Evolutionary conservation across 257 asterid genomes (phyloP), one percentile per base, ranked within the genome.

Genomic region (Ballota nigra): DNA sequence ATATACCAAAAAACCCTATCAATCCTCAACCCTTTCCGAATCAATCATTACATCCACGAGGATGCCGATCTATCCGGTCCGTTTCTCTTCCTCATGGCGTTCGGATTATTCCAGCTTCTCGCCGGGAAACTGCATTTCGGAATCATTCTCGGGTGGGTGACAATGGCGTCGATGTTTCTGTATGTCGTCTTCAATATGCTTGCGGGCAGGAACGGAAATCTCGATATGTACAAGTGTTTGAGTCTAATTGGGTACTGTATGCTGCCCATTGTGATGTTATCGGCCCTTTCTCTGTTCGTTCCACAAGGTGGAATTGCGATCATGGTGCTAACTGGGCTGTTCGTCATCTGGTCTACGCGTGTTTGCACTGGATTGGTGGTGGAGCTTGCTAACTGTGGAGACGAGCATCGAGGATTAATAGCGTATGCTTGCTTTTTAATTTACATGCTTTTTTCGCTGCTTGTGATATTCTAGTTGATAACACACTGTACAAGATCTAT

Each of bases 41-140:
- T 87, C 58, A 88, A 86, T 23, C 77, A 90, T 7, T 86, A 90
- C 72, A 87, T 90, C 57, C 97, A 92, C 71, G 97, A 90, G 66
- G 96, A 92, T n/a, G 96, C 92, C 29, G 98, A 92, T 79, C 83
- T 92, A 0, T 92, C 98, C 1, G 98, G 96, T 0, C 97, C 98
- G 13, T 92, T 92, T 57, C 77, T 92, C 49, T 90, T 88, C 75
- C 89, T 90, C 4, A 85, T 92, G 96, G 92, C 96, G 3, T 90
- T 92, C 66, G 97, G 98, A 23, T 65, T 92, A 4, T 92, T 92
- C 36, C 98, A 92, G 75, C 85, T 92, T 75, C 92, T 92, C 23
- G 98, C 96, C 3, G 97, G 98, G 15, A 92, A 92, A 75, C 74
- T 92, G 7, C 96, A 92, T 64, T 92, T 92, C 22, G 97, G 98